A percentile compares a stretch with the other conserved stretches of the same genome.
Conservation (phyloP, 2,329 filamentous ascomycete genomes). For the Fusarium sp. region DNA sequence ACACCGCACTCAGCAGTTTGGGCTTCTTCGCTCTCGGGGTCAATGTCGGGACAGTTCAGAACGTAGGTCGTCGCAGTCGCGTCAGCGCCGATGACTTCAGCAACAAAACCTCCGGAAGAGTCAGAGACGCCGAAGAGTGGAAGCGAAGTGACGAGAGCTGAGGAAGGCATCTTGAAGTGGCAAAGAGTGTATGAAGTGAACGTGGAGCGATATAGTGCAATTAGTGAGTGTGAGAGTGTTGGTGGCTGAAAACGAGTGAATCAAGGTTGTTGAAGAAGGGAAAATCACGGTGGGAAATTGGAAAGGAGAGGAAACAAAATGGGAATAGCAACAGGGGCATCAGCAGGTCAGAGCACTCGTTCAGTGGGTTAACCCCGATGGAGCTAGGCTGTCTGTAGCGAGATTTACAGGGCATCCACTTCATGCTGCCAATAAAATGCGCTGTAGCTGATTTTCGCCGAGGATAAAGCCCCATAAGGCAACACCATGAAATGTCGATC, state of each 20-base stretch:
- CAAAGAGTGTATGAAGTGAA: slow-evolving; percentile 1
- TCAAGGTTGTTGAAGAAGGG: background rate
- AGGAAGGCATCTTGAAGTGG: slow-evolving; percentile 8
- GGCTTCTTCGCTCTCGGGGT: slow-evolving; percentile 1
- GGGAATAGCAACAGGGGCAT: slow-evolving; percentile 1
- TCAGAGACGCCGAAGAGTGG: background rate
- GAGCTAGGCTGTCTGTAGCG: background rate
- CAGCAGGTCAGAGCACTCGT: background rate
- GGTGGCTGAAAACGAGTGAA: slow-evolving; percentile 1
- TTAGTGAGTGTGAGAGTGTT: background rate
- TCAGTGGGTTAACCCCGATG: background rate
- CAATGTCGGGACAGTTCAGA: slow-evolving; percentile 22
- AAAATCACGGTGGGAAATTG: background rate
- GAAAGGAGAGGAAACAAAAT: slow-evolving; percentile 17
- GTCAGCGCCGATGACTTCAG: slow-evolving; percentile 21
- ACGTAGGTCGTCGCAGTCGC: slow-evolving; percentile 21
- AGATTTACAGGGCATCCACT: background rate
- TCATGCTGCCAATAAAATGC: accelerated
- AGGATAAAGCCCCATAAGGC: background rate
- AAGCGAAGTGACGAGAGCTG: slow-evolving; percentile 15
- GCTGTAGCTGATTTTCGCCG: background rate
- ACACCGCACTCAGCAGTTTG: slow-evolving; percentile 12
- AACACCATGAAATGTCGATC: background rate
- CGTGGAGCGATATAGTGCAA: background rate
- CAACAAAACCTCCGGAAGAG: background rate